phyloP scores from a whole-genome alignment of 345 rosid species.

The Brassica juncea region DNA sequence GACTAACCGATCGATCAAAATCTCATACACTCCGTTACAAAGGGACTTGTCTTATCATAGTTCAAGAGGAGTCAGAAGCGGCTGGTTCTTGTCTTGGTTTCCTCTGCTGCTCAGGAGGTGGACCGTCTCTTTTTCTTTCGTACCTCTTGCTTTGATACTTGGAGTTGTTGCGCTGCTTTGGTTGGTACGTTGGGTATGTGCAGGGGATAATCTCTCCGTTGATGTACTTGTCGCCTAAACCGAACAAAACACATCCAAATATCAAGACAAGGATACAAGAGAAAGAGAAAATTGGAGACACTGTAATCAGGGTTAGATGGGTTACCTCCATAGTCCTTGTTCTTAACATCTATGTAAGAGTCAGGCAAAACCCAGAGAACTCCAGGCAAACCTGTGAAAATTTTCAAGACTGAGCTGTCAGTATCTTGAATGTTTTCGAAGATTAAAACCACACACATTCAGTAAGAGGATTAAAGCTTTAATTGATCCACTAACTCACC shows the following conservation, averaged over 20 bases:
- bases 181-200: slow-evolving; percentile 92
- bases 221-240: slow-evolving; percentile 81
- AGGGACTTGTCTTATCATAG: background rate
- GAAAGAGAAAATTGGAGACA: background rate
- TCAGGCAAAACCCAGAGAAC: slow-evolving; percentile 98
- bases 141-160: slow-evolving; percentile 67
- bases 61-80: slow-evolving; percentile 53
- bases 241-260: background rate
- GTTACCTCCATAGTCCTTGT: slow-evolving; percentile 97
- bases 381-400: slow-evolving; percentile 85
- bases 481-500: slow-evolving; percentile 52
- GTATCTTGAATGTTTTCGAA: background rate
- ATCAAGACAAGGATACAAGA: background rate
- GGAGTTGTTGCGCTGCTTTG: slow-evolving; percentile 64
- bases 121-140: slow-evolving; percentile 85
- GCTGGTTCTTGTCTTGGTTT: slow-evolving; percentile 59
- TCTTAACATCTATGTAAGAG: slow-evolving; percentile 92
- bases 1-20: slow-evolving; percentile 33
- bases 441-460: background rate
- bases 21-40: slow-evolving; percentile 1
- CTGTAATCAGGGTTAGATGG: slow-evolving; percentile 1
- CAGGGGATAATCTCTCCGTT: slow-evolving; percentile 94
- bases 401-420: background rate
- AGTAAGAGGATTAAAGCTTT: background rate
- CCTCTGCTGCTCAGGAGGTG: slow-evolving; percentile 65